These are phyloP conservation scores for Scopulariopsis brevicaulis DNA, from an alignment of 2,329 filamentous ascomycete species.

Conservation along the genomic window DNA sequence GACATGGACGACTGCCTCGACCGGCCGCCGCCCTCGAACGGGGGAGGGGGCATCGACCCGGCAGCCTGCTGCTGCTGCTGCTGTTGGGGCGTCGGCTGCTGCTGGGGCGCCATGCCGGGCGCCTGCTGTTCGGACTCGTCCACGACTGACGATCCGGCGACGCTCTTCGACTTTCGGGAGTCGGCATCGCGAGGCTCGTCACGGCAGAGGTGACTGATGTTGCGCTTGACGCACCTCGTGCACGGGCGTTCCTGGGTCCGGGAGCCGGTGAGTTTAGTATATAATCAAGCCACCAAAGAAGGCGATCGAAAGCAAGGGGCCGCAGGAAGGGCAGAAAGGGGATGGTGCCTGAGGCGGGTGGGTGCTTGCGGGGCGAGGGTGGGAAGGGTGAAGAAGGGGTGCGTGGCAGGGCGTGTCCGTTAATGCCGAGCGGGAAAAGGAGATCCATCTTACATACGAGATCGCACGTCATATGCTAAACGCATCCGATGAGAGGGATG, in stretches of 20 bases:
- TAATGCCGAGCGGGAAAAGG: slow-evolving; percentile 1
- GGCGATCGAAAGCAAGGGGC: slow-evolving; percentile 4
- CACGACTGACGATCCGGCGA: slow-evolving; percentile 41
- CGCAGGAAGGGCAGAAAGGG: slow-evolving; percentile 11
- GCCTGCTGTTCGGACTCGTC: slow-evolving; percentile 42
- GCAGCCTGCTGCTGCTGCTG: slow-evolving; percentile 12
- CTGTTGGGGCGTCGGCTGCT: slow-evolving; percentile 16
- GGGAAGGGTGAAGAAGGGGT: neutral
- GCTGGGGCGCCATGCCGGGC: slow-evolving; percentile 7
- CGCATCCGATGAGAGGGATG: slow-evolving; percentile 7
- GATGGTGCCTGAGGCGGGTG: slow-evolving; percentile 3
- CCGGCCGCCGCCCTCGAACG: neutral
- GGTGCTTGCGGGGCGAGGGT: neutral
- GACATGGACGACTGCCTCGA: slow-evolving; percentile 1
- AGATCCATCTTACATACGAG: slow-evolving; percentile 49
- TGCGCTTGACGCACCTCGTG: slow-evolving; percentile 94
- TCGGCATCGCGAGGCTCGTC: slow-evolving; percentile 86
- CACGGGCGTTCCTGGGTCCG: slow-evolving; percentile 76
- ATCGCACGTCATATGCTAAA: slow-evolving; percentile 85
- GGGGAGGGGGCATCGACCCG: slow-evolving; percentile 1
- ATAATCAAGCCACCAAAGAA: neutral
- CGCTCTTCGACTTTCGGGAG: slow-evolving; percentile 67
- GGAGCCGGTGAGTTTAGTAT: neutral
- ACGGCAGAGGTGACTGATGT: slow-evolving; percentile 96
- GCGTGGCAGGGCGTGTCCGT: neutral